Evolutionary conservation across 306 rosid genomes (phyloP), one percentile per base, ranked within the genome.

Genomic region (Crotalaria pallida): DNA sequence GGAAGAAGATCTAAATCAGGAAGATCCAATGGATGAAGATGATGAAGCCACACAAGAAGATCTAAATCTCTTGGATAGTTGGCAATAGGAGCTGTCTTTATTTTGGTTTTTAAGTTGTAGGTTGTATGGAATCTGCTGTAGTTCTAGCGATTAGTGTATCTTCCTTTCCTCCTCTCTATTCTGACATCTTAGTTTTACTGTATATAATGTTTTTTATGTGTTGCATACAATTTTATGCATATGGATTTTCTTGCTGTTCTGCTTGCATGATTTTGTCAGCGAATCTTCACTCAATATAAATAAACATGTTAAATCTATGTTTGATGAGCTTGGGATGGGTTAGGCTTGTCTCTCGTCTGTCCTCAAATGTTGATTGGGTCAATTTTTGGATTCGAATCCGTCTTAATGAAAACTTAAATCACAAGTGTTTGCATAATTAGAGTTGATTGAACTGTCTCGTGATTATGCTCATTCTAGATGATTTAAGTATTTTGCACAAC

Each of bases 1-100:
- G 44, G 47, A 59, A n/a, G n/a, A n/a, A 21, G 84, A 81, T 52
- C 62, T 47, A 50, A 79, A 69, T 45, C 50, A 3, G 40, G 76
- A 71, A 36, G 83, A 83, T 74, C 71, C 76, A 61, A 85, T 85
- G 84, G 93, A 80, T 61, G 84, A 82, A 72, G 89, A 81, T 70
- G 80, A 62, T 22, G 83, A 69, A 58, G 87, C 78, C 23, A 80
- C 89, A 21, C 83, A 80, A 60, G 82, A 79, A 58, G 87, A 86
- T 80, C n/a, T n/a, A n/a, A n/a, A n/a, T 79, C 84, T 55, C 57
- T 79, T 58, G 80, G 80, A 51, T 84, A 77, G 70, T 73, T 8
- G 26, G 17, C 22, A 38, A 9, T 66, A 27, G 47, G 16, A 41
- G 15, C 13, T 7, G 38, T 13, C 44, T 23, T 12, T 21, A 22